Conservation (phyloP, 106 monocot species). For the Acorus gramineus region DNA sequence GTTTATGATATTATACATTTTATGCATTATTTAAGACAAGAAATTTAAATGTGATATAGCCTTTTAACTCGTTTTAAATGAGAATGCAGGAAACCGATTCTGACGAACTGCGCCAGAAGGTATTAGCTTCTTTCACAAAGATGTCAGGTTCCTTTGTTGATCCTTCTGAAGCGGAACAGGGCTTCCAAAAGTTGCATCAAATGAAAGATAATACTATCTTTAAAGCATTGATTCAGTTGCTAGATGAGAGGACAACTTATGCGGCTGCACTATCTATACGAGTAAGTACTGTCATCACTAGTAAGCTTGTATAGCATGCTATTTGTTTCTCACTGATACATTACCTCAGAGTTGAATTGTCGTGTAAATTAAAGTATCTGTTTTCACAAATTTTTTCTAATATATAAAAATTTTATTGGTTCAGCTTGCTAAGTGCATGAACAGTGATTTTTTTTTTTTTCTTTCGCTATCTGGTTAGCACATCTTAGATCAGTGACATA, state of each 20-base stretch:
- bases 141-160: constrained; percentile 61
- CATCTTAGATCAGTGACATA: no score
- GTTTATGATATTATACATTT: background rate
- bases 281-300: constrained; percentile 24
- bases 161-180: constrained; percentile 52
- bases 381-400: background rate
- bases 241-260: constrained; percentile 41
- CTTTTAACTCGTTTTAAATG: background rate
- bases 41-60: background rate
- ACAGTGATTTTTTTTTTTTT: no score
- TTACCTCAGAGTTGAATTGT: no score
- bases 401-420: background rate
- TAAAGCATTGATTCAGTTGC: constrained; percentile 50
- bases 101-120: constrained; percentile 37
- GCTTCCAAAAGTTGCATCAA: constrained; percentile 68
- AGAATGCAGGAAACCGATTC: constrained; percentile 44
- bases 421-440: background rate
- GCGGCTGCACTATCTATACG: constrained; percentile 18
- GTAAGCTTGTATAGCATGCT: background rate
- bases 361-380: no score
- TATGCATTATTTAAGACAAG: background rate
- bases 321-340: no score
- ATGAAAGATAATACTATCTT: constrained; percentile 83
- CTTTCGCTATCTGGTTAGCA: no score
- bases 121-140: constrained; percentile 45